Conservation (phyloP, 1,139 yeast species). For the Sugiyamaella grinbergsii region DNA sequence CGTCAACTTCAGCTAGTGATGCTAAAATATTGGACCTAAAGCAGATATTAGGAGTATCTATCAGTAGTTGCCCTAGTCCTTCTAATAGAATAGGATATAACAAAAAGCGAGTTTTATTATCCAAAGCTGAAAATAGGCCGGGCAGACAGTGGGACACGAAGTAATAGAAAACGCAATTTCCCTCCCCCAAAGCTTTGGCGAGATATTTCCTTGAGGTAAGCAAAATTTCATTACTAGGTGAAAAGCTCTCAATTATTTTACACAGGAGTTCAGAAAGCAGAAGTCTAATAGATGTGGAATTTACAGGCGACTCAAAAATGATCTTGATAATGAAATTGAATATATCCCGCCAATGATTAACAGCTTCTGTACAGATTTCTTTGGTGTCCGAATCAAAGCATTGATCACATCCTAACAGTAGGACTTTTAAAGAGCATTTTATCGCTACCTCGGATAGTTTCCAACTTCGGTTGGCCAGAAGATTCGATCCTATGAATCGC, state of each 20-base stretch:
- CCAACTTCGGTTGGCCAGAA: constrained; percentile 18
- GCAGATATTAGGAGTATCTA: constrained; percentile 13
- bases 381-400: background rate
- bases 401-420: constrained; percentile 10
- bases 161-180: constrained; percentile 1
- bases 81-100: background rate
- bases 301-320: constrained; percentile 16
- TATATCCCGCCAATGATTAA: constrained; percentile 17
- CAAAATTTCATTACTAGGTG: background rate
- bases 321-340: constrained; percentile 14
- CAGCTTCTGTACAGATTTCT: background rate
- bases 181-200: constrained; percentile 1
- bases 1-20: constrained; percentile 4
- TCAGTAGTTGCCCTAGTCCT: constrained; percentile 3
- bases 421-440: constrained; percentile 5
- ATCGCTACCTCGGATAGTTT: constrained; percentile 19
- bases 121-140: background rate
- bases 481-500: constrained; percentile 16
- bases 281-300: constrained; percentile 6
- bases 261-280: constrained; percentile 8
- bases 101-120: background rate
- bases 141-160: background rate
- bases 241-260: background rate
- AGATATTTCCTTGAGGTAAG: background rate
- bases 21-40: background rate